A percentile compares a stretch with the other conserved stretches of the same genome.
Evolutionary conservation across 306 rosid species (phyloP).

Genomic region (Vigna angularis): DNA sequence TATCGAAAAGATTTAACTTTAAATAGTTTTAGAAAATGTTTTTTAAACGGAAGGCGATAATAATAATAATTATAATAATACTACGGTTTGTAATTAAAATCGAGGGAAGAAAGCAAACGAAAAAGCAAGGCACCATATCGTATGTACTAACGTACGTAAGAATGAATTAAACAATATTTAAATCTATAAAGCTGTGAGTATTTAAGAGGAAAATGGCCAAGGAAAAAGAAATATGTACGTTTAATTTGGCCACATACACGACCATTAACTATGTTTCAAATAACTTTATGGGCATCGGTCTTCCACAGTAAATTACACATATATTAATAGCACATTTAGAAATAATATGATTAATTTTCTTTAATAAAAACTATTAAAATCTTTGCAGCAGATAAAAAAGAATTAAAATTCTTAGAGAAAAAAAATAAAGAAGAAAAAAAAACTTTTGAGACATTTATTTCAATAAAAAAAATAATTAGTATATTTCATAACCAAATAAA

Average conservation of each 20-base stretch:
- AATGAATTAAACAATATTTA: slow-evolving; percentile 1
- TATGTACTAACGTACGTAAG: background rate
- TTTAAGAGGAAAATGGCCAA: background rate
- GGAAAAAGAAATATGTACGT: too few species aligned
- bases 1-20: slow-evolving; percentile 4
- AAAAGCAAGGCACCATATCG: background rate
- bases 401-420: too few species aligned
- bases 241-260: background rate
- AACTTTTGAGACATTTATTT: too few species aligned
- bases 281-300: background rate
- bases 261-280: background rate
- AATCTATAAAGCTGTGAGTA: background rate
- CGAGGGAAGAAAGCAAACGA: background rate
- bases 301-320: background rate
- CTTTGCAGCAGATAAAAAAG: too few species aligned
- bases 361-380: background rate
- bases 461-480: too few species aligned
- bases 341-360: background rate
- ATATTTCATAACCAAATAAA: too few species aligned
- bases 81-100: background rate
- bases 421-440: too few species aligned
- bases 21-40: background rate
- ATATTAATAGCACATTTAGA: background rate
- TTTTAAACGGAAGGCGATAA: background rate
- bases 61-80: background rate